Evolutionary conservation across 2,329 filamentous ascomycete genomes (phyloP), one percentile per base, ranked within the genome.

Genomic region (Xylariaceae sp.): DNA sequence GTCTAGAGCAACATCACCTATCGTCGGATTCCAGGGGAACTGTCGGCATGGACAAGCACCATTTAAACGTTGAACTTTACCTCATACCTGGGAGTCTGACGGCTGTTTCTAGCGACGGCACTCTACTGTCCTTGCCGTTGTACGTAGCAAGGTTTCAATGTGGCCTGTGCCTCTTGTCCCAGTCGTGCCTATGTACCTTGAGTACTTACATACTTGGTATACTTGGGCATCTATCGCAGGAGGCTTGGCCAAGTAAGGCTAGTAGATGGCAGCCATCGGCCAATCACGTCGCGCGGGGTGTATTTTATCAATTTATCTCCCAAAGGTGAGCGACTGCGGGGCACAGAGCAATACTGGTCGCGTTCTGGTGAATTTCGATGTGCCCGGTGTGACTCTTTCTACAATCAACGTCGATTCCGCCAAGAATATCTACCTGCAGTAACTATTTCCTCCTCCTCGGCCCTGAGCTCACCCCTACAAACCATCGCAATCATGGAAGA

Each of bases 201-300:
- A n/a, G n/a, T n/a, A n/a, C n/a, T n/a, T n/a, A n/a, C n/a, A n/a
- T n/a, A n/a, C n/a, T n/a, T n/a, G n/a, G n/a, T n/a, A n/a, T 11
- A 6, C 22, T 26, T 26, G 22, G 22, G 22, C 22, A 11, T 11
- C 22, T 26, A 26, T 26, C 22, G 6, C 6, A 26, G 11, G 6
- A 11, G 22, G 6, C 22, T 6, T 26, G 11, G 11, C 22, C 22
- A 6, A n/a, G 22, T 26, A 26, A 34, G 37, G 16, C 34, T 42
- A 43, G 38, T 15, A 15, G 2, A 31, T 38, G 38, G 7, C 24
- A 31, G 9, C 17, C n/a, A 8, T 37, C 19, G n/a, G 18, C 45
- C 45, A 48, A 42, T 43, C 34, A 41, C 33, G 26, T 22, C 22
- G 42, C 45, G 42, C 45, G 45, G 45, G 45, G 45, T 37, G 44